Evolutionary conservation across 2,329 filamentous ascomycete species (phyloP), one percentile per base, ranked within the genome.

Genomic region (Sporothrix protearum): DNA sequence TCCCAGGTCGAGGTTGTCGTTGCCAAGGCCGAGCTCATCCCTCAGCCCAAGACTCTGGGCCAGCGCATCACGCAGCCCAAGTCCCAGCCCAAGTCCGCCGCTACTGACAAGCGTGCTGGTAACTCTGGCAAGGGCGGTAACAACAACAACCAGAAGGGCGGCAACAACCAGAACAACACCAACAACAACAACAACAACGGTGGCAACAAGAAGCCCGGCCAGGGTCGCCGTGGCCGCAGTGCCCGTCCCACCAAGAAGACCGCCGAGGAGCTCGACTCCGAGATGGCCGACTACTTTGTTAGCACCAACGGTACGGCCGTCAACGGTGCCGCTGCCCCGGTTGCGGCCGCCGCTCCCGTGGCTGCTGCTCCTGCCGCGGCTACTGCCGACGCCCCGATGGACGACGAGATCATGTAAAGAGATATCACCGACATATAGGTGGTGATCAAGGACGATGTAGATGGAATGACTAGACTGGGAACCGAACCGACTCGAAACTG

Each of bases 251-350:
- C 89, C 78, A 85, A 96, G 84, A 98, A 98, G 92, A 97, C 94
- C 0, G 89, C 91, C 0, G 95, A 97, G 80, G 94, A 99, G 83
- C 89, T 99, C 33, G 96, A 99, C 80, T 94, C 93, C 4, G 96
- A 99, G 81, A 99, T 99, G 96, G 90, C 89, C 25, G 96, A 98
- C 81, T 99, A 99, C 84, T 98, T 96, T 80, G 89, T 86, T 45
- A 79, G 82, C 75, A 53, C 49, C 49, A 83, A 80, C 69, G 84
- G 84, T 75, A 85, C 83, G 7, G 75, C 75, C 33, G 71, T 76
- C 39, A 75, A 71, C 53, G 74, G 71, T 39, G 83, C 83, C 74
- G 83, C 85, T 72, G 77, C 82, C 70, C 79, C 83, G 59, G 80
- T 81, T 69, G 82, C 84, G 55, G 82, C 49, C 7, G 45, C 70